Conservation (phyloP, 1,139 yeast species). For the Kurtzmaniella quercitrusa region DNA sequence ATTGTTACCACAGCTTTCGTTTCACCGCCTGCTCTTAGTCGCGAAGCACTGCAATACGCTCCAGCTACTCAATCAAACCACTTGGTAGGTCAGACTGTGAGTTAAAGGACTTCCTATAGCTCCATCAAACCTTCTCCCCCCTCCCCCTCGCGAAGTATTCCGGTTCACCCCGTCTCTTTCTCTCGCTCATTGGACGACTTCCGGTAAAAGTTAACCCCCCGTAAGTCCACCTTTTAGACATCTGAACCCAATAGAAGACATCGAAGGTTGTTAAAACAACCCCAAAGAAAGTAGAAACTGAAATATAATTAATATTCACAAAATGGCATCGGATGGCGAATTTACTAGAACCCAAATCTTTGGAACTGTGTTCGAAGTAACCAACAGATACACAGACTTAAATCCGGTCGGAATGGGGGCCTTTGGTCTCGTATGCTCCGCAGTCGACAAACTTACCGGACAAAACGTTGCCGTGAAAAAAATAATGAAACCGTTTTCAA, state of each 20-base stretch:
- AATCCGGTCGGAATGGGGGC: slow-evolving; percentile 99
- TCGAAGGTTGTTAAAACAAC: not conserved
- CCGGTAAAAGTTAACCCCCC: too few relatives aligned
- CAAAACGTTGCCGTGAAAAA: slow-evolving; percentile 97
- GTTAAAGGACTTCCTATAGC: not conserved
- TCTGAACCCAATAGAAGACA: slow-evolving; percentile 1
- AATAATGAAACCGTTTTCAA: slow-evolving; percentile 95
- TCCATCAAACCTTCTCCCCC: not conserved
- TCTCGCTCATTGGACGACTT: not conserved
- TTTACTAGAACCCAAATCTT: slow-evolving; percentile 56
- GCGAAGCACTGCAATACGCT: not conserved
- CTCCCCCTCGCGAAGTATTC: not conserved
- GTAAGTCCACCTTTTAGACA: too few relatives aligned
- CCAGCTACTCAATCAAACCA: not conserved
- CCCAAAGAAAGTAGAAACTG: not conserved
- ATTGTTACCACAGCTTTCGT: not conserved
- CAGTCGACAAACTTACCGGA: slow-evolving; percentile 82
- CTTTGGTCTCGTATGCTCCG: slow-evolving; percentile 95
- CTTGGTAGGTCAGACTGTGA: not conserved
- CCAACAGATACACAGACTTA: slow-evolving; percentile 83
- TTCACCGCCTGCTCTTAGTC: not conserved
- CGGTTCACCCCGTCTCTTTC: not conserved
- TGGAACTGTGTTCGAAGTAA: slow-evolving; percentile 92
- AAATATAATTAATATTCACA: not conserved
- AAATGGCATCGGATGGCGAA: slow-evolving; percentile 41